These are phyloP conservation scores for Dittrichia graveolens DNA, from an alignment of 129 eudicot genomes.

Conservation along the genomic window DNA sequence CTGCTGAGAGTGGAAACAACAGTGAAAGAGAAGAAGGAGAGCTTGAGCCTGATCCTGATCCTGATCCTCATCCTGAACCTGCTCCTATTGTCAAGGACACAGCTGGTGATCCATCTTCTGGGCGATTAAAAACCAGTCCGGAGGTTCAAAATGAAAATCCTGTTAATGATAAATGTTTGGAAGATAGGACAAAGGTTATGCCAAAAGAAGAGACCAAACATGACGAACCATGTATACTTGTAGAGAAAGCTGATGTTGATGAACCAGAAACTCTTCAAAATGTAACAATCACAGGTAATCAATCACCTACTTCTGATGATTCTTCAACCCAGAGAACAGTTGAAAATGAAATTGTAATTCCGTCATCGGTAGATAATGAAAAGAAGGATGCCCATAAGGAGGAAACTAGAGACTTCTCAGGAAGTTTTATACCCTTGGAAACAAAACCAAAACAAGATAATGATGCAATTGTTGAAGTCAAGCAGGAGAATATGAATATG, in stretches of 20 bases:
- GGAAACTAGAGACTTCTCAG: constrained; percentile 25
- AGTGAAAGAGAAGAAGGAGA: constrained; percentile 98
- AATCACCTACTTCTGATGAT: constrained; percentile 36
- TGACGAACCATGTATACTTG: constrained; percentile 28
- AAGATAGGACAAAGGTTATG: constrained; percentile 21
- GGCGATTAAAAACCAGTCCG: constrained; percentile 19
- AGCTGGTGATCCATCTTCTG: constrained; percentile 39
- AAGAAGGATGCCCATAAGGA: constrained; percentile 40
- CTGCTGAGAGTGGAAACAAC: constrained; percentile 59
- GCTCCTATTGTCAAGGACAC: constrained; percentile 29
- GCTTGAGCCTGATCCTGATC: constrained; percentile 86
- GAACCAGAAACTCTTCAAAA: constrained; percentile 34
- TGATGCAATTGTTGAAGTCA: constrained; percentile 44
- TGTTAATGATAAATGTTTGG: constrained; percentile 32
- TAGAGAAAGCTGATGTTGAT: constrained; percentile 43
- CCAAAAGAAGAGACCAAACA: constrained; percentile 36
- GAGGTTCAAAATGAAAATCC: constrained; percentile 33
- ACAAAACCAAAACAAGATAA: constrained; percentile 36
- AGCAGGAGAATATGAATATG: constrained; percentile 34
- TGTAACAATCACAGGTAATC: constrained; percentile 26
- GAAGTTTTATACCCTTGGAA: constrained; percentile 35
- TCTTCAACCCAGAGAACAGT: constrained; percentile 29
- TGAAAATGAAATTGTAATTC: constrained; percentile 38
- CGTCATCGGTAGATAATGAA: constrained; percentile 30
- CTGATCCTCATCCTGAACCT: constrained; percentile 63